Percentiles rank a stretch among this genome's conserved stretches.
phyloP scores from a whole-genome alignment of 345 rosid genomes.

The Eucalyptus coolabah region DNA sequence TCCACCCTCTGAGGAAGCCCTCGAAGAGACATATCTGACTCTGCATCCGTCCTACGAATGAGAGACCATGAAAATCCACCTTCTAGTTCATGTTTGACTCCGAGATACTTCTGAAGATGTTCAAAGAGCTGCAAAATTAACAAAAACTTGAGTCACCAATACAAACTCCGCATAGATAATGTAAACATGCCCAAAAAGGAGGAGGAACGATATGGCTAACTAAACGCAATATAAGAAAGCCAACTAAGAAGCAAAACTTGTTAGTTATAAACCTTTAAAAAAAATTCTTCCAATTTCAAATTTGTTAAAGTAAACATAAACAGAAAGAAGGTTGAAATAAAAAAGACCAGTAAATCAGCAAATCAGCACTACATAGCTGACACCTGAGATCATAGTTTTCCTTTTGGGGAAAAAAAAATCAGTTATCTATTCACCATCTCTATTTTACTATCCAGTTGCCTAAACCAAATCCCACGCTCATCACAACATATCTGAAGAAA shows the following conservation, averaged over 20 bases:
- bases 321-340: not conserved
- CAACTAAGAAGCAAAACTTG: not conserved
- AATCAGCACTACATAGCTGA: not conserved
- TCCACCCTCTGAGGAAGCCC: slow-evolving; percentile 47
- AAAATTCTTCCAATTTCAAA: not conserved
- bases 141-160: not conserved
- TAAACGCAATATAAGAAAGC: not conserved
- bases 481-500: not conserved
- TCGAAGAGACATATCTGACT: slow-evolving; percentile 26
- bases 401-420: not conserved
- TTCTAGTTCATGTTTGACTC: slow-evolving; percentile 74
- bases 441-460: not conserved
- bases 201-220: not conserved
- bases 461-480: not conserved
- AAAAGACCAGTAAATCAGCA: not conserved
- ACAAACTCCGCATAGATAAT: not conserved
- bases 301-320: not conserved
- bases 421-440: not conserved
- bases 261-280: not conserved
- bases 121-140: slow-evolving; percentile 45
- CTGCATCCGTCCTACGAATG: slow-evolving; percentile 41
- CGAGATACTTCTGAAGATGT: slow-evolving; percentile 61
- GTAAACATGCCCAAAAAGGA: not conserved
- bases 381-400: not conserved
- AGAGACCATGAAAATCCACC: slow-evolving; percentile 84